phyloP scores from a whole-genome alignment of 2,329 filamentous ascomycete species.

The Cladophialophora yegresii region DNA sequence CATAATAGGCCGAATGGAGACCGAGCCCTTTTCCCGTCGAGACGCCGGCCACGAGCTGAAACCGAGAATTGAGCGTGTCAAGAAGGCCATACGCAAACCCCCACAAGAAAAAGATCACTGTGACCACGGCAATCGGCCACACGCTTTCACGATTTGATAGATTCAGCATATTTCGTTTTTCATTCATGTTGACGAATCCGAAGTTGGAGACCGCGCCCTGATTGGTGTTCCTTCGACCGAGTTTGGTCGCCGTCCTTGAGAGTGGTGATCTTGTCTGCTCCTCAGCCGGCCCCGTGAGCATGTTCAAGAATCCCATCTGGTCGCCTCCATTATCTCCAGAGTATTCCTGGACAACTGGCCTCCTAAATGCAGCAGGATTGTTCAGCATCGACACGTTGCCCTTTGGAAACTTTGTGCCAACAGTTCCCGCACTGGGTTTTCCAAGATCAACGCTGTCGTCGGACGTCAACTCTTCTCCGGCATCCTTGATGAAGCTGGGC shows the following conservation, averaged over 20 bases:
- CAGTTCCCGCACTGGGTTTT: slow-evolving; percentile 22
- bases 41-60: slow-evolving; percentile 56
- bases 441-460: slow-evolving; percentile 28
- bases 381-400: slow-evolving; percentile 33
- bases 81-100: slow-evolving; percentile 86
- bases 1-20: slow-evolving; percentile 62
- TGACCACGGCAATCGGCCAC: slow-evolving; percentile 65
- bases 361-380: slow-evolving; percentile 36
- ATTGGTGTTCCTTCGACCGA: slow-evolving; percentile 39
- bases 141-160: slow-evolving; percentile 60
- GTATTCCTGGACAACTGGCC: slow-evolving; percentile 31
- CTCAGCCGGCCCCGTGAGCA: slow-evolving; percentile 28
- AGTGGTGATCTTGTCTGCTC: slow-evolving; percentile 12
- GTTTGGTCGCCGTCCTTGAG: slow-evolving; percentile 37
- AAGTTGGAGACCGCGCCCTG: slow-evolving; percentile 52
- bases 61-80: slow-evolving; percentile 72
- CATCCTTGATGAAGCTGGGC: slow-evolving; percentile 59
- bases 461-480: slow-evolving; percentile 37
- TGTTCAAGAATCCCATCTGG: slow-evolving; percentile 37
- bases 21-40: slow-evolving; percentile 51
- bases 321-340: slow-evolving; percentile 33
- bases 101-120: slow-evolving; percentile 83
- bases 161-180: slow-evolving; percentile 60
- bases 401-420: slow-evolving; percentile 4
- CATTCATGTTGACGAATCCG: slow-evolving; percentile 63